Conservation (phyloP, 495 filamentous ascomycete species). For the Viridothelium virens region DNA sequence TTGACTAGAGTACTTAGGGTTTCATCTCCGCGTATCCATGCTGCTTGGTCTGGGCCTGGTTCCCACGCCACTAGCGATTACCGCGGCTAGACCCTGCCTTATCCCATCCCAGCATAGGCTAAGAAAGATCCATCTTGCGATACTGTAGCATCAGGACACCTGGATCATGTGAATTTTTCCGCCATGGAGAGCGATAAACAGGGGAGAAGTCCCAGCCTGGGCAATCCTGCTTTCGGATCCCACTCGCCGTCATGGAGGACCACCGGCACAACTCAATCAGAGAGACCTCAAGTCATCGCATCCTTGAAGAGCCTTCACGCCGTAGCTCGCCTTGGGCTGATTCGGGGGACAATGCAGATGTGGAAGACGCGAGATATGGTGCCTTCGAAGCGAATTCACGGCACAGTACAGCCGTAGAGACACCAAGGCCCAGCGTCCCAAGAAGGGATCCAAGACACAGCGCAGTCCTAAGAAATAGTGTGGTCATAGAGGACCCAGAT, state of each 20-base stretch:
- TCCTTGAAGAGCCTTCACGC: background rate
- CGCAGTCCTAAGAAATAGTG: conserved; percentile 2
- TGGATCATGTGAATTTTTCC: background rate
- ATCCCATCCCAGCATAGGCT: background rate
- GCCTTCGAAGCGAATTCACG: background rate
- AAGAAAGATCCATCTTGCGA: background rate
- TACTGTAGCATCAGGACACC: background rate
- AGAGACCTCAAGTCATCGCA: background rate
- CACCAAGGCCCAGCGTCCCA: background rate
- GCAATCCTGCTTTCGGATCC: background rate
- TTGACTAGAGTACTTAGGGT: background rate
- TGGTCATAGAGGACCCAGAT: background rate
- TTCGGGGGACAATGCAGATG: background rate
- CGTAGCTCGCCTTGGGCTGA: background rate
- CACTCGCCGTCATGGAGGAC: background rate
- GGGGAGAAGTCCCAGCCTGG: background rate
- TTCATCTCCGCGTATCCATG: background rate
- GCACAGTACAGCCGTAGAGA: background rate
- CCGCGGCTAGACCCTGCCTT: background rate
- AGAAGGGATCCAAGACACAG: conserved; percentile 6
- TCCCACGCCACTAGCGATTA: background rate
- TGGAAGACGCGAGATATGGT: background rate
- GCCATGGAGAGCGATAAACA: conserved; percentile 1
- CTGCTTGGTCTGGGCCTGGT: too few species aligned
- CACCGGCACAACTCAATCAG: background rate